Conservation (phyloP, 306 rosid species). For the Vigna angularis region DNA sequence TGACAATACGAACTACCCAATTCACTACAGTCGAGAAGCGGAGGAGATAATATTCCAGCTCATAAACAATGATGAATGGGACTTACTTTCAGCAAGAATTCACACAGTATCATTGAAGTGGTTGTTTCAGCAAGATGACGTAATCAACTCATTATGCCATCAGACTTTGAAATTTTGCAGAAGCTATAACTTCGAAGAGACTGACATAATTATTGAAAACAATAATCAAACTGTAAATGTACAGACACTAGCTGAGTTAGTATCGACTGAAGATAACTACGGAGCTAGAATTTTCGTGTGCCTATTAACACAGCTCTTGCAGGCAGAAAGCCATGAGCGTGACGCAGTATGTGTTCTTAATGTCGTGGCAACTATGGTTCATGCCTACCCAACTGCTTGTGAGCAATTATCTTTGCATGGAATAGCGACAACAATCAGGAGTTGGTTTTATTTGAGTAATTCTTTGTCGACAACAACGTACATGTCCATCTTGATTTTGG, state of each 20-base stretch:
- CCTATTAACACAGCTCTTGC: slow-evolving; percentile 67
- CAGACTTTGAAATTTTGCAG: slow-evolving; percentile 81
- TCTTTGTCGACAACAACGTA: slow-evolving; percentile 54
- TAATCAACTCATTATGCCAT: slow-evolving; percentile 56
- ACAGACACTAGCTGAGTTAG: slow-evolving; percentile 72
- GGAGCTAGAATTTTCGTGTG: slow-evolving; percentile 71
- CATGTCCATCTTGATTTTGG: slow-evolving; percentile 56
- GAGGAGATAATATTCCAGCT: slow-evolving; percentile 74
- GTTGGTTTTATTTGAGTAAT: slow-evolving; percentile 47
- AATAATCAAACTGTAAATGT: slow-evolving; percentile 51
- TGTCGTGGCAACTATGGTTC: slow-evolving; percentile 59
- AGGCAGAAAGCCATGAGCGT: slow-evolving; percentile 65
- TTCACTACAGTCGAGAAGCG: slow-evolving; percentile 75
- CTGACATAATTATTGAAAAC: slow-evolving; percentile 45
- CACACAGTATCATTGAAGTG: slow-evolving; percentile 78
- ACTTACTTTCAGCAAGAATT: slow-evolving; percentile 73
- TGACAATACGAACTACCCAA: slow-evolving; percentile 61
- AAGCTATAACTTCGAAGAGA: slow-evolving; percentile 53
- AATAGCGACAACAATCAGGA: slow-evolving; percentile 64
- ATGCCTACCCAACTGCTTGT: slow-evolving; percentile 65
- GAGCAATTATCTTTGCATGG: slow-evolving; percentile 67
- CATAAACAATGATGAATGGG: slow-evolving; percentile 69
- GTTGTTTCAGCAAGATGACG: slow-evolving; percentile 89
- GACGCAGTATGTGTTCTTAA: slow-evolving; percentile 59
- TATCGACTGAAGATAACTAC: slow-evolving; percentile 67